Percentiles rank a stretch among this genome's conserved stretches.
Conservation (phyloP, 441 rosid species). For the Gossypium davidsonii region DNA sequence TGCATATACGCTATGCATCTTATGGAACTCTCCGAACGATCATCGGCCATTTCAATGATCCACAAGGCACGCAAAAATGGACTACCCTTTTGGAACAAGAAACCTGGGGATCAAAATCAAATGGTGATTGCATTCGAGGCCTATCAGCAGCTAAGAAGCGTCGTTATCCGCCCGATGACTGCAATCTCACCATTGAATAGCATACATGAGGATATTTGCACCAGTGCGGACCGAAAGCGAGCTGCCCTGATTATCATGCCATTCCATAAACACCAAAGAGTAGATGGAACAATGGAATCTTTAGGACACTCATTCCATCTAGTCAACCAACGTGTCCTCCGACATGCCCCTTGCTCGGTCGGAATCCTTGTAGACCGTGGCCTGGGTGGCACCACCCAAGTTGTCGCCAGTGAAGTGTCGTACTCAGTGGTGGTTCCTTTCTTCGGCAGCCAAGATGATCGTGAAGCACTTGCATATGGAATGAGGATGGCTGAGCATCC, state of each 20-base stretch:
- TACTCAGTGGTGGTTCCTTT: conserved; percentile 39
- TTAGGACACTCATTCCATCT: conserved; percentile 37
- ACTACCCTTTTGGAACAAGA: conserved; percentile 50
- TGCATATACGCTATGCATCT: conserved; percentile 55
- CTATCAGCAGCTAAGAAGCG: conserved; percentile 45
- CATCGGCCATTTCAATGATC: conserved; percentile 52
- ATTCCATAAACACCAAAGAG: conserved; percentile 50
- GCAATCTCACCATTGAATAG: conserved; percentile 45
- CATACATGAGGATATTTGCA: conserved; percentile 50
- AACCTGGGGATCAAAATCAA: conserved; percentile 28
- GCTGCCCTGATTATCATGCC: conserved; percentile 45
- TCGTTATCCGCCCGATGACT: conserved; percentile 51
- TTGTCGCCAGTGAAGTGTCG: conserved; percentile 45
- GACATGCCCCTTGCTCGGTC: conserved; percentile 49
- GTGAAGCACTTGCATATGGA: conserved; percentile 46
- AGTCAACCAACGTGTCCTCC: conserved; percentile 34
- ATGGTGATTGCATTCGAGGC: conserved; percentile 55
- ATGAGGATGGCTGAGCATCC: conserved; percentile 60
- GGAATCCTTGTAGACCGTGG: conserved; percentile 59
- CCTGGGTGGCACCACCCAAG: conserved; percentile 53
- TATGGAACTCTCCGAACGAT: conserved; percentile 55
- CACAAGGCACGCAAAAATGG: conserved; percentile 54
- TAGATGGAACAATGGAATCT: conserved; percentile 49
- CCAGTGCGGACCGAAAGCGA: conserved; percentile 44
- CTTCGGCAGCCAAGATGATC: conserved; percentile 45